Conservation (phyloP, 208 protist species). For the Endotrypanum monterogeii region DNA sequence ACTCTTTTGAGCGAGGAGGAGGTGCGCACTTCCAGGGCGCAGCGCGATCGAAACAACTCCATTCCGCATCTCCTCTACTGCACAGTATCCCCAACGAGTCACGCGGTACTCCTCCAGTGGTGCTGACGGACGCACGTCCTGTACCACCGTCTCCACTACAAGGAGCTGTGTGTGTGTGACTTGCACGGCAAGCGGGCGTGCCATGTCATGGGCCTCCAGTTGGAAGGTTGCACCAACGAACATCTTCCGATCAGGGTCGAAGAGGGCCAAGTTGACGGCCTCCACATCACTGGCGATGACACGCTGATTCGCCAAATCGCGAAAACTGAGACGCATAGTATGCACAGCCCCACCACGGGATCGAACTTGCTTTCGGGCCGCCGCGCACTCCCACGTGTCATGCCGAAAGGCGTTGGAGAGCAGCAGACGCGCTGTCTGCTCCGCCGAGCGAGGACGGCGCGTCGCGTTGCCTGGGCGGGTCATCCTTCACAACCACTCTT, state of each 20-base stretch:
- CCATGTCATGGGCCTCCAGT: constrained; percentile 27
- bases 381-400: constrained; percentile 80
- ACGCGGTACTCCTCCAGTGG: constrained; percentile 53
- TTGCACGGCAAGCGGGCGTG: constrained; percentile 65
- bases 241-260: constrained; percentile 45
- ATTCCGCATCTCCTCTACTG: constrained; percentile 35
- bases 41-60: constrained; percentile 29
- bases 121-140: constrained; percentile 29
- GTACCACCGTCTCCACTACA: constrained; percentile 68
- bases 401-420: constrained; percentile 86
- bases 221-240: constrained; percentile 82
- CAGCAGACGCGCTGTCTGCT: constrained; percentile 82
- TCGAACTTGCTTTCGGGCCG: constrained; percentile 38
- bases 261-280: constrained; percentile 74
- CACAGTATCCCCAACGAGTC: constrained; percentile 60
- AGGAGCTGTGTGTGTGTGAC: constrained; percentile 49
- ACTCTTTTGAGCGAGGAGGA: constrained; percentile 58
- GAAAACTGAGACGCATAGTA: constrained; percentile 47
- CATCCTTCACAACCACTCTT: neutral
- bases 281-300: constrained; percentile 30
- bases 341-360: constrained; percentile 36
- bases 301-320: constrained; percentile 27
- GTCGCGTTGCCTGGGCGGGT: constrained; percentile 15
- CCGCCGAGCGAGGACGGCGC: constrained; percentile 59
- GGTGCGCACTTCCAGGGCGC: constrained; percentile 67